Evolutionary conservation across 257 asterid genomes (phyloP).

Genomic region (Plantago ovata): DNA sequence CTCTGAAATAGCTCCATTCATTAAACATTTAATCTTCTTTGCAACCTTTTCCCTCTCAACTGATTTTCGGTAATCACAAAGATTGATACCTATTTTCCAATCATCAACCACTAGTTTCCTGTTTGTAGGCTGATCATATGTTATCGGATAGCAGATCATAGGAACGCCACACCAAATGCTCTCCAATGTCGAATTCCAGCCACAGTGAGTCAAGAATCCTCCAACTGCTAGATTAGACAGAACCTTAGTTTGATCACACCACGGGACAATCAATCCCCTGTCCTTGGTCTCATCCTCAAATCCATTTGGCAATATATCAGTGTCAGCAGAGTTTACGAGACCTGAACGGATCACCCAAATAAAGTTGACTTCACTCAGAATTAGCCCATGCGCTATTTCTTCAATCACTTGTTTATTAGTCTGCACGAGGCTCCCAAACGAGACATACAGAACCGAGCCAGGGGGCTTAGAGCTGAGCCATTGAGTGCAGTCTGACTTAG

Average conservation of each 20-base stretch:
- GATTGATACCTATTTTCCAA: constrained; percentile 20
- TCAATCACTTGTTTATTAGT: constrained; percentile 18
- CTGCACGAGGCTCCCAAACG: constrained; percentile 35
- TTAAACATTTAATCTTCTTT: constrained; percentile 16
- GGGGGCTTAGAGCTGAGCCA: constrained; percentile 33
- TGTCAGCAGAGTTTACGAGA: constrained; percentile 24
- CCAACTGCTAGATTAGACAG: constrained; percentile 34
- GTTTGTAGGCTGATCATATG: constrained; percentile 26
- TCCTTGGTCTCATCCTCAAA: constrained; percentile 20
- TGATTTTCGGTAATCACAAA: neutral
- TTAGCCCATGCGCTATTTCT: constrained; percentile 35
- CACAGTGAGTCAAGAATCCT: constrained; percentile 41
- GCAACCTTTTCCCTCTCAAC: constrained; percentile 12
- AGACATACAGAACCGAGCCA: constrained; percentile 34
- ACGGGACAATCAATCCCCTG: constrained; percentile 34
- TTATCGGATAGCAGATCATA: constrained; percentile 28
- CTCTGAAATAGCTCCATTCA: neutral
- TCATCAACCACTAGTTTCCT: constrained; percentile 28
- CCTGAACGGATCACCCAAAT: constrained; percentile 47
- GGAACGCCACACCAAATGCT: constrained; percentile 27
- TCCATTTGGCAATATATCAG: constrained; percentile 26
- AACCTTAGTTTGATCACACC: constrained; percentile 39
- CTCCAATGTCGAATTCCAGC: constrained; percentile 37
- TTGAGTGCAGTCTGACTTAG: constrained; percentile 24
- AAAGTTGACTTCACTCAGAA: constrained; percentile 35